Evolutionary conservation across 805 yeast genomes (phyloP), one percentile per base, ranked within the genome.

Genomic region (Candida ulmi): DNA sequence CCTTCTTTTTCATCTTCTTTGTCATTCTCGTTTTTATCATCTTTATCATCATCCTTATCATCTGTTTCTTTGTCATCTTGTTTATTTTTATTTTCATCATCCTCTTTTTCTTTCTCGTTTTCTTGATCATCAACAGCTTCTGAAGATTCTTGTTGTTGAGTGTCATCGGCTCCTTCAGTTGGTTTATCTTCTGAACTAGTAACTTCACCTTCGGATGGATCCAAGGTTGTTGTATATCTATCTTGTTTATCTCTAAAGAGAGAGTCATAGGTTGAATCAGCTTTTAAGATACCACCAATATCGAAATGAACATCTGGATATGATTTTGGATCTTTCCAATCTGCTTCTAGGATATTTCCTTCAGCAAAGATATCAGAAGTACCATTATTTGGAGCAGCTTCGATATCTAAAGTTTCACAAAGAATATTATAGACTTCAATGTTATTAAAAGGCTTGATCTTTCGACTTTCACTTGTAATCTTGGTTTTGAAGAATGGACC

Each of bases 391-490:
- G 70, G 59, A 8, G 79, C 65, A 0, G 88, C 82, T 4, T 12
- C 35, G 17, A 74, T 47, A 23, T 62, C 63, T 40, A 85, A 61
- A 2, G 83, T 67, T 13, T 83, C 83, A 60, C 95, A 83, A 2
- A 90, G 43, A 18, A 90, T 69, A 47, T 81, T 77, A 60, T 87
- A 90, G 5, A 90, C 69, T 44, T 88, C 85, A 12, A 73, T 66
- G 57, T 88, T 91, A 11, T 69, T 62, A 51, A 90, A 83, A 4
- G 96, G 95, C 45, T 63, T 58, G 6, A 68, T 61, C 16, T 68
- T 60, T 50, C 4, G 44, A 33, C 43, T 44, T 8, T 51, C 45
- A 6, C 31, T 17, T 3, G 19, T 15, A 3, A 38, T 25, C 18
- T 50, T 42, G 11, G 42, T 37, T 30, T 62, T 54, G 59, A 90